Evolutionary conservation across 805 yeast genomes (phyloP), one percentile per base, ranked within the genome.

Genomic region (Candida ascalaphidarum): DNA sequence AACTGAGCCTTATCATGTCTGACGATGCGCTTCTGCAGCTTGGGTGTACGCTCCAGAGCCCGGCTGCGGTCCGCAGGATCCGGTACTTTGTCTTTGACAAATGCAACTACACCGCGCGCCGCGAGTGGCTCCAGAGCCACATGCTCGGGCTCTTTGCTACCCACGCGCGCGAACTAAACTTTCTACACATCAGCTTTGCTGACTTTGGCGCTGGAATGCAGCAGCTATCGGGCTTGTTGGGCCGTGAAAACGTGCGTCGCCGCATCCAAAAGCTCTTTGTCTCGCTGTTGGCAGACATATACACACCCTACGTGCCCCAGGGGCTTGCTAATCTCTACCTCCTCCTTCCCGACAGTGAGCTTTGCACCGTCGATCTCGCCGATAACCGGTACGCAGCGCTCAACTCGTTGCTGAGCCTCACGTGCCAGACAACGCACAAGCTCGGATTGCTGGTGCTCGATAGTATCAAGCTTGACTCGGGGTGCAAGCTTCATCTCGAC

Each of bases 41-140:
- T 28, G 27, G 49, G 14, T 26, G 33, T 5, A 17, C 49, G 3
- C 28, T 57, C 13, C 5, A 17, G 13, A 48, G 47, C 31, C 39
- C 38, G 3, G 16, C 18, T 5, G 37, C 52, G 28, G 27, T 53
- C 7, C 44, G 39, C 12, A 38, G 40, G 14, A 36, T 57, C 28
- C 41, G 42, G 32, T 53, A 35, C 29, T 55, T 57, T 28, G 48
- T 54, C 12, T 56, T 57, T 37, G 62, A 55, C 34, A 55, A 55
- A 31, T 54, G 61, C 38, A 33, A 41, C 28, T 21, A 39, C 9
- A 32, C 29, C 23, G 31, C 26, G 9, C 22, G 18, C 14, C 16
- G 23, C 13, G 40, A 36, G 21, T 30, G 46, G 8, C 26, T 52
- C 11, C 61, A 55, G 35, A 33, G 36, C 20, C 32, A 44, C 11